These are phyloP conservation scores for Petunia hybrid DNA, from an alignment of 305 asterid genomes.

Conservation along the genomic window DNA sequence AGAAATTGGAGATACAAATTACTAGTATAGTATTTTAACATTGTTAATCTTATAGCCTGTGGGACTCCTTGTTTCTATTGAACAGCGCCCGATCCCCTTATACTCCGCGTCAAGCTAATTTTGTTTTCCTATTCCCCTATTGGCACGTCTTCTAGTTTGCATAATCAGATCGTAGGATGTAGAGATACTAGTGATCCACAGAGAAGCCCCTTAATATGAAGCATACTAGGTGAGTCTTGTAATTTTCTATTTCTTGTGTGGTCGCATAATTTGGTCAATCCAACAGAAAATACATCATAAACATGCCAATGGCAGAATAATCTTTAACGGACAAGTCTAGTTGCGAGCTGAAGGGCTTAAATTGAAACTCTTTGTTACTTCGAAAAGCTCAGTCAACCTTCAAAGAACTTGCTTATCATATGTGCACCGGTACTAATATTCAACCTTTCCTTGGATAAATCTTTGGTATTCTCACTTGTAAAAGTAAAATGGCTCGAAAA, in stretches of 20 bases:
- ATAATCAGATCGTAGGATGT: neutral
- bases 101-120: neutral
- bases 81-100: neutral
- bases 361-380: neutral
- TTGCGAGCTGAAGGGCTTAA: too few species aligned
- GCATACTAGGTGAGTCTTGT: too few species aligned
- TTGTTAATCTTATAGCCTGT: neutral
- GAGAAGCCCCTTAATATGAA: neutral
- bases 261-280: too few species aligned
- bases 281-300: too few species aligned
- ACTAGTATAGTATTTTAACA: neutral
- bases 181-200: neutral
- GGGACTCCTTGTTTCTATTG: neutral
- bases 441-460: neutral
- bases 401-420: neutral
- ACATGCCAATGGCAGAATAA: too few species aligned
- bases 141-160: neutral
- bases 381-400: neutral
- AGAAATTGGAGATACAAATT: too few species aligned
- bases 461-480: neutral
- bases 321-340: too few species aligned
- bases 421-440: neutral
- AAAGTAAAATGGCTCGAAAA: neutral
- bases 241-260: too few species aligned
- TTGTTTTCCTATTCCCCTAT: neutral